A percentile compares a stretch with the other conserved stretches of the same genome.
phyloP scores from a whole-genome alignment of 73 alveolate genomes.

The Tetrahymena malaccensis region DNA sequence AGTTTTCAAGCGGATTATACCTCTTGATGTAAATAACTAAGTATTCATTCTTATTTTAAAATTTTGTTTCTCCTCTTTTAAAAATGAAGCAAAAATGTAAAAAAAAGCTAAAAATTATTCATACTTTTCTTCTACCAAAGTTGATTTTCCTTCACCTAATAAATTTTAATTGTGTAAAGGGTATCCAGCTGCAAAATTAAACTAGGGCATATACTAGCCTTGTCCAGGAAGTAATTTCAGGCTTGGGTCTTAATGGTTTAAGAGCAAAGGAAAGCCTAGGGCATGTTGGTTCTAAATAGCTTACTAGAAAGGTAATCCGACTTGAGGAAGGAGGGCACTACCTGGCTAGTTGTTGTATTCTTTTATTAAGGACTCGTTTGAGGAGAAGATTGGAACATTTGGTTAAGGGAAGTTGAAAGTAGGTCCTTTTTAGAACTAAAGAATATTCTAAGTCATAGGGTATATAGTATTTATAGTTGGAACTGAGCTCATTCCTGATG shows the following conservation, averaged over 20 bases:
- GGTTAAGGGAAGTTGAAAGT: not conserved
- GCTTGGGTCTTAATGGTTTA: not conserved
- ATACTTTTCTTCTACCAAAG: not conserved
- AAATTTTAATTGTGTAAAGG: not conserved
- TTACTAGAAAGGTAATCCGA: not conserved
- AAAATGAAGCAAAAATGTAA: not conserved
- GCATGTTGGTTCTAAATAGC: not conserved
- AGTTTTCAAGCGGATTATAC: not conserved
- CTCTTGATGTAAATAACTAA: not conserved
- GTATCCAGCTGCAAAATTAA: not conserved
- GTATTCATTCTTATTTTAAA: not conserved
- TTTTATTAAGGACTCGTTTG: not conserved
- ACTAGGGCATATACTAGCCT: not conserved
- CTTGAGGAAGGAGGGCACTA: not conserved
- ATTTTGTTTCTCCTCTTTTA: not conserved
- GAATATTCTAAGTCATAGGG: not conserved
- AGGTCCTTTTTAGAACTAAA: not conserved
- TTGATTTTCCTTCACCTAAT: not conserved
- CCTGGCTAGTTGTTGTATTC: not conserved
- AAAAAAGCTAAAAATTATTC: not conserved
- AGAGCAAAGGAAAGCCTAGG: not conserved
- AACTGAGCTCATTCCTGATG: not conserved
- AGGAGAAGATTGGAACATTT: not conserved
- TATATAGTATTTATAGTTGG: not conserved
- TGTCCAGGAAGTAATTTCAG: not conserved